phyloP scores from a whole-genome alignment of 441 rosid species.

The Eutrema salsugineum region DNA sequence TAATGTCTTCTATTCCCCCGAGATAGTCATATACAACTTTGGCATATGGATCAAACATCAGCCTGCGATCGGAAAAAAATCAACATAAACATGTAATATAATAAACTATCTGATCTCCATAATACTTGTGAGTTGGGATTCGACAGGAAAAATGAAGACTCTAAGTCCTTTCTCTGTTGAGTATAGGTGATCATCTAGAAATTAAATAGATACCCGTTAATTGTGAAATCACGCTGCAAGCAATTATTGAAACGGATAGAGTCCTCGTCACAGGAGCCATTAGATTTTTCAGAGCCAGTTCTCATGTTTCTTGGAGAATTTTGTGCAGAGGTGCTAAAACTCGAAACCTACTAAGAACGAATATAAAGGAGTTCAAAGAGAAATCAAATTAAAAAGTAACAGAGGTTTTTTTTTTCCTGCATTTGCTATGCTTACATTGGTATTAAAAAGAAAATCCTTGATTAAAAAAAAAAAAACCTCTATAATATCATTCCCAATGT shows the following conservation, averaged over 20 bases:
- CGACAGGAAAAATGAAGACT: neutral
- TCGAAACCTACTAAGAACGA: constrained; percentile 52
- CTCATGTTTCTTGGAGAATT: constrained; percentile 15
- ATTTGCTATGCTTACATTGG: neutral
- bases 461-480: constrained; percentile 44
- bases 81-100: neutral
- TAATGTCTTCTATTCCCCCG: constrained; percentile 75
- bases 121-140: neutral
- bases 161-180: neutral
- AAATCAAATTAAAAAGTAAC: neutral
- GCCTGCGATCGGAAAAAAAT: constrained; percentile 40
- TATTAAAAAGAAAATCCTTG: neutral
- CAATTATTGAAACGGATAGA: constrained; percentile 60
- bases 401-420: too few species aligned
- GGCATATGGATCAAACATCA: constrained; percentile 78
- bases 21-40: constrained; percentile 65
- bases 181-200: too few species aligned
- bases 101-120: neutral
- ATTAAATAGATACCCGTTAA: constrained; percentile 49
- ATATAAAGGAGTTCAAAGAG: neutral
- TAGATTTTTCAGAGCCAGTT: constrained; percentile 33
- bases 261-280: constrained; percentile 45
- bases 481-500: constrained; percentile 39
- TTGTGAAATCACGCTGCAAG: constrained; percentile 75
- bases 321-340: constrained; percentile 55